Percentiles rank a stretch among this genome's conserved stretches.
Conservation (phyloP, 257 asterid genomes). For the Misopates orontium region DNA sequence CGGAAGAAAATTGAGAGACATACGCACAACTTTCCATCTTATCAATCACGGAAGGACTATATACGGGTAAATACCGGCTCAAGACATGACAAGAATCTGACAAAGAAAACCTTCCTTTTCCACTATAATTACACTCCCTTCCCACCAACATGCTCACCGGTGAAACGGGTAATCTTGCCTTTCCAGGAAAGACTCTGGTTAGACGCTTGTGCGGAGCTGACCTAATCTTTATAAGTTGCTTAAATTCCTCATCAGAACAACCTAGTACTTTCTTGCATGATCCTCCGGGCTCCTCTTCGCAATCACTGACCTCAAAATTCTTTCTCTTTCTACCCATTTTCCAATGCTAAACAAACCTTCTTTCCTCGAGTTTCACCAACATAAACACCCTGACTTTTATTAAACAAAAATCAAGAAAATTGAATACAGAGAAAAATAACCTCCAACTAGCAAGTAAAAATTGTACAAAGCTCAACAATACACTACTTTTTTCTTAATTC, state of each 20-base stretch:
- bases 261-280: constrained; percentile 30
- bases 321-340: constrained; percentile 62
- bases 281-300: constrained; percentile 33
- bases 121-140: constrained; percentile 72
- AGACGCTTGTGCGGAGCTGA: constrained; percentile 56
- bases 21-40: constrained; percentile 66
- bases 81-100: constrained; percentile 80
- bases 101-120: constrained; percentile 76
- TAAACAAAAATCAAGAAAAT: no score
- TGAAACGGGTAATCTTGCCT: constrained; percentile 50
- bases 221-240: constrained; percentile 48
- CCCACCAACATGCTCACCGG: constrained; percentile 78
- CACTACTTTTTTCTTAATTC: no score
- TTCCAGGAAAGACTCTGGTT: constrained; percentile 44
- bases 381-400: no score
- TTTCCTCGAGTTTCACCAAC: no score
- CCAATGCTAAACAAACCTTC: background rate
- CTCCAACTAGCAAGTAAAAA: no score
- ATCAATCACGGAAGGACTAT: constrained; percentile 62
- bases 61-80: constrained; percentile 74
- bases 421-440: no score
- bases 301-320: constrained; percentile 32
- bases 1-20: constrained; percentile 80
- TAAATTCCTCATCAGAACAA: constrained; percentile 59
- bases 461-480: no score